Conservation (phyloP, 1,284 basidiomycete species). For the Apiotrichum veenhuisii region DNA sequence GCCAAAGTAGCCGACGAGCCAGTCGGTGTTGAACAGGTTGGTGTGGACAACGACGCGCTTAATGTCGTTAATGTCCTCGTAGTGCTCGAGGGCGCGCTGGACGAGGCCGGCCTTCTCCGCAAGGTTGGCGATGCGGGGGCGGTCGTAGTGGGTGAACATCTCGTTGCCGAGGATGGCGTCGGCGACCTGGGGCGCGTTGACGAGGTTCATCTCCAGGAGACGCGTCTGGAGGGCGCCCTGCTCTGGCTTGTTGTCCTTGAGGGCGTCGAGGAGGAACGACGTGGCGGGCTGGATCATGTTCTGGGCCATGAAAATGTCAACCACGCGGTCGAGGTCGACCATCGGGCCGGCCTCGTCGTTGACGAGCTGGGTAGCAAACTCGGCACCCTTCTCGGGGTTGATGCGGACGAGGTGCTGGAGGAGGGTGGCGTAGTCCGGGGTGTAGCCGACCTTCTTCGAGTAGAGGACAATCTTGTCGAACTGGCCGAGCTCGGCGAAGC, state of each 20-base stretch:
- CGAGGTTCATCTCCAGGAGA: conserved; percentile 94
- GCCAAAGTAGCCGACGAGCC: conserved; percentile 98
- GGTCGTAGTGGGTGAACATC: conserved; percentile 97
- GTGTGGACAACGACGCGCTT: conserved; percentile 97
- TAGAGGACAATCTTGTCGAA: conserved; percentile 98
- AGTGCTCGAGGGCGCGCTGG: conserved; percentile 95
- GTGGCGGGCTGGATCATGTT: conserved; percentile 99
- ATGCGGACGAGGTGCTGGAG: conserved; percentile 95
- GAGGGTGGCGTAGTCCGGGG: conserved; percentile 90
- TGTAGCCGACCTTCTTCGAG: conserved; percentile 94
- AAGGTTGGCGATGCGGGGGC: conserved; percentile 92
- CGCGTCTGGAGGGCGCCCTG: conserved; percentile 95
- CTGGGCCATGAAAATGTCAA: conserved; percentile 99
- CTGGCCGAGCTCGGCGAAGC: conserved; percentile 98
- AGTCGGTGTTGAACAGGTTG: conserved; percentile 76
- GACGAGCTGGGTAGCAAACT: conserved; percentile 92
- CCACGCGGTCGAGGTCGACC: conserved; percentile 90
- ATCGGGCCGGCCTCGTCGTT: conserved; percentile 91
- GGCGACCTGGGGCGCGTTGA: conserved; percentile 97
- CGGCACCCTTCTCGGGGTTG: conserved; percentile 96
- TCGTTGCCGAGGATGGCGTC: conserved; percentile 99
- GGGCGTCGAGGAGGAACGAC: conserved; percentile 95
- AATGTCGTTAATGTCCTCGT: conserved; percentile 95
- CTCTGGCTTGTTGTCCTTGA: conserved; percentile 98
- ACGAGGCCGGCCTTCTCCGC: conserved; percentile 97